Evolutionary conservation across 2,329 filamentous ascomycete species (phyloP), one percentile per base, ranked within the genome.

Genomic region (Sporothrix brunneoviolacea): DNA sequence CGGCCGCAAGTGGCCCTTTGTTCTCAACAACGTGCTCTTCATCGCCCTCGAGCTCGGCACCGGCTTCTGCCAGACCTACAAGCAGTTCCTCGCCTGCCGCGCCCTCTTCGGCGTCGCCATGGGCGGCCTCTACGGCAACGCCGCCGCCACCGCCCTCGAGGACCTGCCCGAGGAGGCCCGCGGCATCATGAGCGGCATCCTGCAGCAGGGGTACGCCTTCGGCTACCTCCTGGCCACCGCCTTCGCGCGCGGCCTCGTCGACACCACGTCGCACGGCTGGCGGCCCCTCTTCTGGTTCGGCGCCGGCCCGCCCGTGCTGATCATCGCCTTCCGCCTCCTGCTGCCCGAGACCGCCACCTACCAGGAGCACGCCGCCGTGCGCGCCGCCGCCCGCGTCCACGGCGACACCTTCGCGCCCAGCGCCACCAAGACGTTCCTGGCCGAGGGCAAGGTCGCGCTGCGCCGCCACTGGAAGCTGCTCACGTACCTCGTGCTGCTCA

Each of bases 1-100:
- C 64, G 88, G 88, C 7, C 79, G 88, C 50, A 91, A 91, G 68
- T 88, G 85, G 83, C 86, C 87, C 39, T 88, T 91, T 83, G 83
- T 91, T 8, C 59, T 80, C 59, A 91, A 91, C 71, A 86, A 91
- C 80, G 71, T 90, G 52, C 68, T 73, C 4, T 57, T 65, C 27
- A 79, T 79, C 24, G 61, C 77, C 12, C 67, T 86, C 19, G 80
- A 86, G 63, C 55, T 60, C 15, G 86, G 82, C 21, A 93, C 88
- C 16, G 89, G 89, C 58, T 93, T 89, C 68, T 79, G 80, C 62
- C 60, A 64, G 0, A 90, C 83, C 0, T 93, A 88, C 63, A 65
- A 76, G 49, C 79, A 88, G 59, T 91, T 91, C 64, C 69, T 90
- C n/a, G 85, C 80, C 8, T 84, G 89, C 1, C 75, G 86, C 45